A percentile compares a stretch with the other conserved stretches of the same genome.
phyloP scores from a whole-genome alignment of 352 stramenopile genomes.

The Pythium insidiosum region DNA sequence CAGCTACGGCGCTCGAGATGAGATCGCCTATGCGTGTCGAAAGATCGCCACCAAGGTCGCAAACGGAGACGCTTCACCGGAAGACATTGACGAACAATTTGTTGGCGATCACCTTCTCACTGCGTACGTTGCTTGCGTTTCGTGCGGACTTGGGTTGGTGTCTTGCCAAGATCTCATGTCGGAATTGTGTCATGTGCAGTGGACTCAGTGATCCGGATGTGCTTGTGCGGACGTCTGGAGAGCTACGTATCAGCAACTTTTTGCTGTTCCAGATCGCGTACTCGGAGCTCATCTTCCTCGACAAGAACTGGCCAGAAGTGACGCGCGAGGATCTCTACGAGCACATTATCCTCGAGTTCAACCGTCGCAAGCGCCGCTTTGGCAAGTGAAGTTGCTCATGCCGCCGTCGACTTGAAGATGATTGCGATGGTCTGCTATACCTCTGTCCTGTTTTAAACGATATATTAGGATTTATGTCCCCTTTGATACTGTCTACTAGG shows the following conservation, averaged over 20 bases:
- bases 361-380: constrained; percentile 81
- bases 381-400: constrained; percentile 56
- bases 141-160: neutral
- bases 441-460: constrained; percentile 1
- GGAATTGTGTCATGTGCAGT: constrained; percentile 24
- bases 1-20: constrained; percentile 93
- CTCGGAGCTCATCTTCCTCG: constrained; percentile 92
- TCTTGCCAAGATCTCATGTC: constrained; percentile 11
- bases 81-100: constrained; percentile 76
- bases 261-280: constrained; percentile 95
- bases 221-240: constrained; percentile 92
- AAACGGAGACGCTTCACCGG: constrained; percentile 38
- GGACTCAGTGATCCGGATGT: constrained; percentile 89
- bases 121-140: constrained; percentile 34
- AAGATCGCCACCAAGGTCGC: constrained; percentile 83
- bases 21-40: constrained; percentile 91
- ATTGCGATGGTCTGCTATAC: neutral
- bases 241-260: constrained; percentile 95
- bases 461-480: constrained; percentile 1
- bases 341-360: constrained; percentile 84
- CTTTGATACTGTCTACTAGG: too few relatives aligned
- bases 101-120: constrained; percentile 75
- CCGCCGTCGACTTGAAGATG: neutral
- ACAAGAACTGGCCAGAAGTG: constrained; percentile 96
- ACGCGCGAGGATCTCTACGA: constrained; percentile 69